These are phyloP conservation scores for Aspergillus vadensis DNA, from an alignment of 2,329 filamentous ascomycete genomes.

Conservation along the genomic window DNA sequence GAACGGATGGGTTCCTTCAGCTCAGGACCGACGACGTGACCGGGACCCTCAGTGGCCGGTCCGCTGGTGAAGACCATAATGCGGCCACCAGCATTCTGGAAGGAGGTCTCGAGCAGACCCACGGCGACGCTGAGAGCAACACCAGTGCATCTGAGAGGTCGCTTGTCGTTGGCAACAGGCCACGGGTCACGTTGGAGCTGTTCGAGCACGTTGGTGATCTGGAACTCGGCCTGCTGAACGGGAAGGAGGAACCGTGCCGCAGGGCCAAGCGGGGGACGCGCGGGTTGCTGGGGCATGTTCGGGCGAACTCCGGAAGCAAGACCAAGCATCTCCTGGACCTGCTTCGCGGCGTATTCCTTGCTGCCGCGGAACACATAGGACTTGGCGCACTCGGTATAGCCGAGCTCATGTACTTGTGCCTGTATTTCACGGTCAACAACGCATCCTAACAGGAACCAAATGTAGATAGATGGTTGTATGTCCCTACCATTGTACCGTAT, in stretches of 20 bases:
- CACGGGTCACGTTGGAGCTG: constrained; percentile 95
- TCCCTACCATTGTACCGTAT: constrained; percentile 80
- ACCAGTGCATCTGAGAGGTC: constrained; percentile 87
- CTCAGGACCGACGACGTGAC: constrained; percentile 94
- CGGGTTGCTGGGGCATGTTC: constrained; percentile 69
- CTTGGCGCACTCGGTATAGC: constrained; percentile 96
- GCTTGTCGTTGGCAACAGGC: constrained; percentile 92
- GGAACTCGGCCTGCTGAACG: constrained; percentile 93
- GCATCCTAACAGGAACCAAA: neutral
- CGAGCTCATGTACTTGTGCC: constrained; percentile 96
- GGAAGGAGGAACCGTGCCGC: constrained; percentile 89
- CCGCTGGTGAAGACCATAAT: constrained; percentile 98
- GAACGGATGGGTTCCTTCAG: constrained; percentile 95
- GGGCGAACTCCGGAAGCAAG: constrained; percentile 72
- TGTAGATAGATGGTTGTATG: constrained; percentile 8
- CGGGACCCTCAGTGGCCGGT: constrained; percentile 91
- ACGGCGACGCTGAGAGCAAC: constrained; percentile 95
- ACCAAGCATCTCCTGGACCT: constrained; percentile 99
- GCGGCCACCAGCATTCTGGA: constrained; percentile 90
- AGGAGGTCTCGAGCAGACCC: constrained; percentile 88
- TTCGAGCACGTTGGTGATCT: constrained; percentile 93
- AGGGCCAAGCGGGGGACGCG: constrained; percentile 74
- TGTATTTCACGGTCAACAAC: constrained; percentile 38
- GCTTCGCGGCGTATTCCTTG: constrained; percentile 97
- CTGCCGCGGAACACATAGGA: constrained; percentile 97